phyloP scores from a whole-genome alignment of 768 basidiomycete species.

The Kwoniella newhampshirensis region DNA sequence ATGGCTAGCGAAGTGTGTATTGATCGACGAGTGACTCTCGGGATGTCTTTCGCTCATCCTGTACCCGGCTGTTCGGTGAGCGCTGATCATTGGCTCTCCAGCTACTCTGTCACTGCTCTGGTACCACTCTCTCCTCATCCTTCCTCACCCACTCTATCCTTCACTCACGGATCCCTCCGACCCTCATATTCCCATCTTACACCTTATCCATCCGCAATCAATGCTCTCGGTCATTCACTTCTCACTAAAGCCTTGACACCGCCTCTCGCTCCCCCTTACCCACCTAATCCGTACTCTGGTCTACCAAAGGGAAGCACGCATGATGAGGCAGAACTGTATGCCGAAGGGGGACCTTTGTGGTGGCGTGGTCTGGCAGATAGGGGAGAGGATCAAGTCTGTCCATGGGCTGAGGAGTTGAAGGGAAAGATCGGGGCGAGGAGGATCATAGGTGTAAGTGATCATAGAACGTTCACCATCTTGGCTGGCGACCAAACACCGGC shows the following conservation, averaged over 20 bases:
- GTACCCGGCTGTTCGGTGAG: neutral
- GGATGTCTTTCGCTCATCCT: neutral
- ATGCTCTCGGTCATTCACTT: constrained; percentile 68
- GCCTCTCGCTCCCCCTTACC: constrained; percentile 73
- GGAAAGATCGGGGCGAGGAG: constrained; percentile 74
- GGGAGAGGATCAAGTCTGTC: constrained; percentile 63
- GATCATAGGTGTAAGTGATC: constrained; percentile 61
- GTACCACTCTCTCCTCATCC: constrained; percentile 58
- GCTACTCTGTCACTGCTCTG: constrained; percentile 49
- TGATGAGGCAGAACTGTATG: constrained; percentile 72
- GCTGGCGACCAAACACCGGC: too few relatives aligned
- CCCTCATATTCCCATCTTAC: constrained; percentile 65
- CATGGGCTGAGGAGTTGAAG: constrained; percentile 68
- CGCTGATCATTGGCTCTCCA: constrained; percentile 6
- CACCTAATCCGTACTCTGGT: constrained; percentile 65
- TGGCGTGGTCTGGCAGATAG: constrained; percentile 89
- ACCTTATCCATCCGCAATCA: constrained; percentile 83
- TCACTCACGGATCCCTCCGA: constrained; percentile 90
- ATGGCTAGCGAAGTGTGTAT: constrained; percentile 69
- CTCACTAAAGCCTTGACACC: constrained; percentile 69
- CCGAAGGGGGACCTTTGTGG: constrained; percentile 82
- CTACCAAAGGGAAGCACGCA: constrained; percentile 66
- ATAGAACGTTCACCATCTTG: neutral
- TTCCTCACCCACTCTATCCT: constrained; percentile 62
- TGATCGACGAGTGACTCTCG: neutral